Base-by-base conservation (phyloP, 2,329 filamentous ascomycete genomes). In the Aureobasidium sp. region DNA sequence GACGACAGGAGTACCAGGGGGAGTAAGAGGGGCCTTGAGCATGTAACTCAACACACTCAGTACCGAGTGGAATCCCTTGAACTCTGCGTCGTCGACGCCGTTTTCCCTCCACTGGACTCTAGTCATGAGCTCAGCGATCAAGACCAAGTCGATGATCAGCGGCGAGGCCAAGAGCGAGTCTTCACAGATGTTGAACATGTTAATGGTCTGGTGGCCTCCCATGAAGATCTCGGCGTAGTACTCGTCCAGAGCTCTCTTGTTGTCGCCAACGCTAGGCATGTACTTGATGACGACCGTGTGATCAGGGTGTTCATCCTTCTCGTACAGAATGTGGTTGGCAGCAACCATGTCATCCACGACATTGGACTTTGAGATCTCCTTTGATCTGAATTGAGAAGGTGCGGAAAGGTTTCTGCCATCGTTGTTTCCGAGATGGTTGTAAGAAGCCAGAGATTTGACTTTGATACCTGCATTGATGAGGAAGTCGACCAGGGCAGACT, bases 211-310 rank as follows among this genome's bases (percentile, higher is more conserved):
- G 79, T 97, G 94, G 45, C 94, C 94, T 68, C 94, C 94, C 79
- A 97, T 84, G 84, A 99, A 99, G 78, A 99, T 97, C 83, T 99
- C 93, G 62, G 91, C 94, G 70, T 97, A 97, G 84, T 99, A 99
- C 83, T 99, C 94, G 72, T 99, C 94, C 61, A 99, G 84, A 61
- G 94, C 94, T 74, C 94, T 91, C 86, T 99, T 99, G 84, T 97
- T 95, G 80, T 99, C 94, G 65, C 94, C 94, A 53, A 99, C 94
- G 66, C 92, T 91, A 39, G 94, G 94, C 92, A 99, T 96, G 82
- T 99, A 99, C 85, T 99, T 99, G 86, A 99, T 99, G 70, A 99
- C 94, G 64, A 99, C 94, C 64, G 90, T 95, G 81, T 99, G 94
- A 75, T 99, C 92, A 2, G 94, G 94, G 77, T 97, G 92, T 80